Evolutionary conservation across 1,139 yeast species (phyloP), one percentile per base, ranked within the genome.

Genomic region (Saccharomyces hybrid): DNA sequence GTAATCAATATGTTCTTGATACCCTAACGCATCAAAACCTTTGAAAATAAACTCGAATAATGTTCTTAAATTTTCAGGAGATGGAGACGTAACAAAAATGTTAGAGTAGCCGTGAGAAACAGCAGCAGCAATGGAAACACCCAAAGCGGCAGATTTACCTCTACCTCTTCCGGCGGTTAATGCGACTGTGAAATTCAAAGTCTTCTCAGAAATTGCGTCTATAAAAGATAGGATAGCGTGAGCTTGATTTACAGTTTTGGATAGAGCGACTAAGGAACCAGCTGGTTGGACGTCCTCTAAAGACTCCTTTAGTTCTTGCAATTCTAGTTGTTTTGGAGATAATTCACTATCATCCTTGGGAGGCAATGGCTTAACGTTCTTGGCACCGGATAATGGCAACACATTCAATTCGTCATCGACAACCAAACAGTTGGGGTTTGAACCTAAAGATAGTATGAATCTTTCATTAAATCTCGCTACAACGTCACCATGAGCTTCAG

Each of bases 161-260:
- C 99, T 84, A 75, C 99, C 99, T 81, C 99, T 88, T 29, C 98
- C 98, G 1, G 99, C 99, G 14, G 99, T 93, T 53, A 93, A 76
- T 1, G 99, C 82, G 13, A 93, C 99, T 0, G 99, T 93, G 50
- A 86, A 84, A 62, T 86, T 81, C 60, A 93, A 77, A 1, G 91
- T 80, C 70, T 93, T 93, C 68, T 91, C 98, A 3, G 96, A 84
- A 54, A 93, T 90, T 3, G 95, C 95, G 70, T 93, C 99, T 55
- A 93, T 84, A 64, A 93, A 93, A 2, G 96, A 88, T 63, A 93
- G 76, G 53, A 95, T 82, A 2, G 99, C 97, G 70, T 89, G 95
- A 0, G 98, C 99, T 75, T 93, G 99, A 68, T 93, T 96, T 3
- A 87, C 87, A 0, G 99, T 93, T 63, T 81, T 86, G 3, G 98